Evolutionary conservation across 2,329 filamentous ascomycete species (phyloP), one percentile per base, ranked within the genome.

Genomic region (Fusarium anguioides): DNA sequence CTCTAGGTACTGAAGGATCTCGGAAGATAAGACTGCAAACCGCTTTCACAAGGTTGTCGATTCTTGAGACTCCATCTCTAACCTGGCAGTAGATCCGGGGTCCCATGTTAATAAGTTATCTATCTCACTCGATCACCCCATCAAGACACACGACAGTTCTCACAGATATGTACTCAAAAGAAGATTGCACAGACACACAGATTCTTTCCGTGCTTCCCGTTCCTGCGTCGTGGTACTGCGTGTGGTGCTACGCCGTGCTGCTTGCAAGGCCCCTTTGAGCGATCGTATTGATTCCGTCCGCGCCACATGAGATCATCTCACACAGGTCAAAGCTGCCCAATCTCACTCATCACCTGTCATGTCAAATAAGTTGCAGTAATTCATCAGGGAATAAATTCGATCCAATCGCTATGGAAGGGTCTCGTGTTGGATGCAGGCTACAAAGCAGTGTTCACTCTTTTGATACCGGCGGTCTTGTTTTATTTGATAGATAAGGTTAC

Each of bases 71-170:
- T 62, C 27, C 27, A 46, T 57, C 17, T 33, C 31, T 41, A 35
- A 41, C 42, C 50, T 58, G 18, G 54, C 53, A 51, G 65, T 62
- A 68, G 66, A 71, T 67, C 64, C 52, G 62, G 71, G 63, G 69
- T 62, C 60, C 71, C 64, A 62, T 73, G 68, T 33, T 47, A 64
- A 60, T 62, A 29, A 64, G 31, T 58, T 53, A 59, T 61, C 62
- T 53, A 59, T 61, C 62, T 70, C 45, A 64, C 62, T 60, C 68
- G 59, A 68, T 65, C 60, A 45, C 29, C 31, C 23, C 33, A 54
- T 71, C 59, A 50, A 18, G 41, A 15, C 33, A 62, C 12, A 35
- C 35, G 15, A 29, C 23, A 21, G 4, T 21, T 42, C 40, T 57
- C 39, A 57, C 35, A 44, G 64, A 48, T n/a, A n/a, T n/a, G n/a